Percentiles rank a stretch among this genome's conserved stretches.
phyloP scores from a whole-genome alignment of 495 filamentous ascomycete genomes.

The Cudoniella acicularis region DNA sequence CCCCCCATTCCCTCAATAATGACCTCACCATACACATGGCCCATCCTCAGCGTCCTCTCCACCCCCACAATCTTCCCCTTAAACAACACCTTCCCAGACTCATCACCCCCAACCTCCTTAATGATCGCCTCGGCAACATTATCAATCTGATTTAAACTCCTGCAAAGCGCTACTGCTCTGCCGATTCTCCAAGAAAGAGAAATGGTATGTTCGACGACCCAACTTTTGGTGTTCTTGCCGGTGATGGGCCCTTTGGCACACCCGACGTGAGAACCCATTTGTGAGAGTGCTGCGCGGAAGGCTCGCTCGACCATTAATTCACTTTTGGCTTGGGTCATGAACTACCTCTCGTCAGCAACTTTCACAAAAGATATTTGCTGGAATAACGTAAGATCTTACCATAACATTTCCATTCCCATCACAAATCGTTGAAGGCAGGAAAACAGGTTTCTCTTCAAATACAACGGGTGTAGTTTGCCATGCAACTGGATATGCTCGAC shows the following conservation, averaged over 20 bases:
- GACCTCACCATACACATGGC: conserved; percentile 51
- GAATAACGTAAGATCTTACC: neutral
- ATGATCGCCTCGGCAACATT: conserved; percentile 53
- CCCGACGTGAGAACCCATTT: conserved; percentile 46
- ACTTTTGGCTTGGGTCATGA: conserved; percentile 38
- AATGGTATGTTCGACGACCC: conserved; percentile 46
- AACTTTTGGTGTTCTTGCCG: conserved; percentile 42
- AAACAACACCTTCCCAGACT: conserved; percentile 50
- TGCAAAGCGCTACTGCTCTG: conserved; percentile 47
- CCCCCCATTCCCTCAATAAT: conserved; percentile 49
- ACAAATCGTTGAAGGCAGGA: conserved; percentile 42
- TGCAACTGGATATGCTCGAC: conserved; percentile 50
- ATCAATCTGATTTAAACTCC: conserved; percentile 41
- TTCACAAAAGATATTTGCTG: too few relatives aligned
- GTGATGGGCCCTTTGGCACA: conserved; percentile 41
- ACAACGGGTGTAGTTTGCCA: conserved; percentile 55
- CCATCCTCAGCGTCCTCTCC: conserved; percentile 49
- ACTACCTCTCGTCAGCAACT: neutral
- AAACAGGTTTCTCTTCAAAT: conserved; percentile 42
- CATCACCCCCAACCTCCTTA: conserved; percentile 49
- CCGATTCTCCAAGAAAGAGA: conserved; percentile 52
- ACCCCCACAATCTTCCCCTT: conserved; percentile 60
- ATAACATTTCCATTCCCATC: conserved; percentile 51
- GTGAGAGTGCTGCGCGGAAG: conserved; percentile 37
- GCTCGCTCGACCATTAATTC: conserved; percentile 38